Conservation (phyloP, 1,284 basidiomycete genomes). For the Flammula alnicola region DNA sequence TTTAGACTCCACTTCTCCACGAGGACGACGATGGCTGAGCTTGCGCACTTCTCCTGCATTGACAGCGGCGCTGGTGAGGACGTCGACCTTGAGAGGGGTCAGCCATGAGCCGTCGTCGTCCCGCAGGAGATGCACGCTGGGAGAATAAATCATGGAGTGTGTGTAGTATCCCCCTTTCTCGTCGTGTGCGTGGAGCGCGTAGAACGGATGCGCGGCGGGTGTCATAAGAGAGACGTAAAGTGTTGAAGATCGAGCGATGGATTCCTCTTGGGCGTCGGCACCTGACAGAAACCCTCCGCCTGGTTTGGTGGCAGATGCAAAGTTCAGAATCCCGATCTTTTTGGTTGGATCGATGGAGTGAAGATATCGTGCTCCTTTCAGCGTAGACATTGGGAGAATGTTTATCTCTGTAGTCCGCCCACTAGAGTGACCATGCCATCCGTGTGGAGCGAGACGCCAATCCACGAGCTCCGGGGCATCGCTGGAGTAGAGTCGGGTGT, state of each 20-base stretch:
- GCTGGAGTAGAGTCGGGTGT: slow-evolving; percentile 39
- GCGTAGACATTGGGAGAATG: slow-evolving; percentile 57
- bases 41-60: slow-evolving; percentile 63
- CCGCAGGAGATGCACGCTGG: slow-evolving; percentile 58
- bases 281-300: slow-evolving; percentile 72
- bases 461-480: slow-evolving; percentile 25
- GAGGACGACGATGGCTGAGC: slow-evolving; percentile 27
- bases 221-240: slow-evolving; percentile 63
- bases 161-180: slow-evolving; percentile 60
- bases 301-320: slow-evolving; percentile 69
- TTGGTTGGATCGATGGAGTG: slow-evolving; percentile 6
- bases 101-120: slow-evolving; percentile 58
- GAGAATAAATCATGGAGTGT: slow-evolving; percentile 72
- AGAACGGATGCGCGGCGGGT: slow-evolving; percentile 46
- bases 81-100: slow-evolving; percentile 58
- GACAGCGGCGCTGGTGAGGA: slow-evolving; percentile 70
- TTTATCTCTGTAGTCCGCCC: slow-evolving; percentile 29
- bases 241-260: slow-evolving; percentile 50
- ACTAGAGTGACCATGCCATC: slow-evolving; percentile 27
- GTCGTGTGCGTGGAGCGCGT: slow-evolving; percentile 53
- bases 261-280: slow-evolving; percentile 51
- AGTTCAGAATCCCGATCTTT: slow-evolving; percentile 59
- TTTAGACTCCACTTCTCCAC: slow-evolving; percentile 40
- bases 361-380: slow-evolving; percentile 50
- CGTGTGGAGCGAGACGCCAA: slow-evolving; percentile 25